Evolutionary conservation across 257 asterid genomes (phyloP).

Genomic region (Solanum lignicaule): DNA sequence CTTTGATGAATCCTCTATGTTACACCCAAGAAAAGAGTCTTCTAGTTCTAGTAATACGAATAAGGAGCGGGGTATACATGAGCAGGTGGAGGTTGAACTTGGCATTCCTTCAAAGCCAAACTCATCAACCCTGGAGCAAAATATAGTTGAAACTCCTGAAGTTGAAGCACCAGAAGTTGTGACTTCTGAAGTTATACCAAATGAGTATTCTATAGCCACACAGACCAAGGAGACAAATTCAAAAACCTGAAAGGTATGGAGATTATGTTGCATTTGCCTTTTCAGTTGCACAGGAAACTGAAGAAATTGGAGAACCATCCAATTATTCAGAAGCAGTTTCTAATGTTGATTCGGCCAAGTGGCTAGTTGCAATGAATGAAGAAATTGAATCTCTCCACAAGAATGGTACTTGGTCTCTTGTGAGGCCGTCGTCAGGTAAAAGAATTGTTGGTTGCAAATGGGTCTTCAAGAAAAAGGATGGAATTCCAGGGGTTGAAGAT

Average conservation of each 20-base stretch:
- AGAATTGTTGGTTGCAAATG: not conserved
- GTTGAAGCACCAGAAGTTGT: not conserved
- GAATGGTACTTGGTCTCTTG: not conserved
- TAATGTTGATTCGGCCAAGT: not conserved
- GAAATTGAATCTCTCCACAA: not conserved
- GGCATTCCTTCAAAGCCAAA: not conserved
- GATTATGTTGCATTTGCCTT: not conserved
- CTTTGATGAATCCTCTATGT: not conserved
- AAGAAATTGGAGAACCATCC: not conserved
- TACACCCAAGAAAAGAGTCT: not conserved
- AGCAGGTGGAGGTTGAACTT: not conserved
- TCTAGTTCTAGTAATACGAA: not conserved
- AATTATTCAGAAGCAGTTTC: not conserved
- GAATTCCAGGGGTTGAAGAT: not conserved
- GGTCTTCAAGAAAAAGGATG: not conserved
- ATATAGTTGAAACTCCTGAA: not conserved
- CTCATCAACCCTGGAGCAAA: not conserved
- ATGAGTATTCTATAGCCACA: not conserved
- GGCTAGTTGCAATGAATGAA: not conserved
- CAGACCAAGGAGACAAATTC: not conserved
- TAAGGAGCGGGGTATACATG: not conserved
- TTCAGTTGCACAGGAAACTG: not conserved
- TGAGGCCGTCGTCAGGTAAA: too few relatives aligned
- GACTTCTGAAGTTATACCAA: not conserved
- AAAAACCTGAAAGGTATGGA: not conserved